Percentiles rank a stretch among this genome's conserved stretches.
Conservation (phyloP, 768 basidiomycete genomes). For the Podaxis carcinomalis region DNA sequence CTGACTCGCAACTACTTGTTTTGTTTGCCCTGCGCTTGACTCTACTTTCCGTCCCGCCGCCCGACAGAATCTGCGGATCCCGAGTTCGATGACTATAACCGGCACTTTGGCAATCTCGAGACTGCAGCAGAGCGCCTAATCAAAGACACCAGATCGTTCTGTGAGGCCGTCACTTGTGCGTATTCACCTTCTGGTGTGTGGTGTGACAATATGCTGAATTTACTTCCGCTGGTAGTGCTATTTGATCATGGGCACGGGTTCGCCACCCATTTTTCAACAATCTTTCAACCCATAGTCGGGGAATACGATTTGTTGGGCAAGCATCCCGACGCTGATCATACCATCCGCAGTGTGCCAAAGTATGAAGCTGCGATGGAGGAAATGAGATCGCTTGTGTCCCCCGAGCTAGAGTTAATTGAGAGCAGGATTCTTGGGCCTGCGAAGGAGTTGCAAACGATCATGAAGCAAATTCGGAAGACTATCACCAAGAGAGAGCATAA, state of each 20-base stretch:
- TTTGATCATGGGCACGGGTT: conserved; percentile 64
- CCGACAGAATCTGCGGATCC: conserved; percentile 70
- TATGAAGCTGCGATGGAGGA: conserved; percentile 81
- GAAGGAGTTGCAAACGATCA: conserved; percentile 82
- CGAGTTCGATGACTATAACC: conserved; percentile 85
- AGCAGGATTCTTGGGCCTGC: conserved; percentile 78
- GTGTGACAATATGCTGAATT: not conserved
- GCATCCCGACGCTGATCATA: conserved; percentile 72
- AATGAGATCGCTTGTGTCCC: conserved; percentile 68
- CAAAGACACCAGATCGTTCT: conserved; percentile 88
- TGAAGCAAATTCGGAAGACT: conserved; percentile 90
- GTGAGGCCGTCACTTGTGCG: conserved; percentile 75
- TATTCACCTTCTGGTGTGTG: conserved; percentile 10
- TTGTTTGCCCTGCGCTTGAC: not conserved
- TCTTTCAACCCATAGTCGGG: conserved; percentile 63
- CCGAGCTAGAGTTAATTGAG: conserved; percentile 94
- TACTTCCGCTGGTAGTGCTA: conserved; percentile 40
- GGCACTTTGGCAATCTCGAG: conserved; percentile 76
- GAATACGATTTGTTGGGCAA: conserved; percentile 81
- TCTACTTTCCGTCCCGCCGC: not conserved
- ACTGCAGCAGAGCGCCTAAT: conserved; percentile 81
- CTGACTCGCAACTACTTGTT: not conserved
- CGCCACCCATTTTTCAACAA: conserved; percentile 54
- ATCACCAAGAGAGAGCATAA: conserved; percentile 98
- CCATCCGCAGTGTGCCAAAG: conserved; percentile 70